Percentiles rank a stretch among this genome's conserved stretches.
These are phyloP conservation scores for Chalciporus chontae DNA, from an alignment of 768 basidiomycete species.

Conservation along the genomic window DNA sequence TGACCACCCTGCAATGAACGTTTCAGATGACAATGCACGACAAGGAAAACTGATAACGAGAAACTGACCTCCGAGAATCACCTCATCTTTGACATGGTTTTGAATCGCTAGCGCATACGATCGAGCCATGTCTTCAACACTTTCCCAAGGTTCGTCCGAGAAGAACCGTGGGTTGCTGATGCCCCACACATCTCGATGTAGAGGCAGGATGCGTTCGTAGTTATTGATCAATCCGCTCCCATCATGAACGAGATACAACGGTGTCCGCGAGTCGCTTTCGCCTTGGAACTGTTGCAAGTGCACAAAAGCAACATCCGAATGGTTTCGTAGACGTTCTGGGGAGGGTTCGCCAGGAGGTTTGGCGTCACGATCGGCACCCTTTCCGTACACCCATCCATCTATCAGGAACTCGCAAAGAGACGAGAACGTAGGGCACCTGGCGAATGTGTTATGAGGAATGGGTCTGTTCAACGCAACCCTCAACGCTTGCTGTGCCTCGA, in stretches of 20 bases:
- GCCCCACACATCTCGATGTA: constrained; percentile 57
- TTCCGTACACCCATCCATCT: neutral
- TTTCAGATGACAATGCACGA: neutral
- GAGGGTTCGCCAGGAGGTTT: neutral
- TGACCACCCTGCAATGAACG: constrained; percentile 57
- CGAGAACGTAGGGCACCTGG: constrained; percentile 35
- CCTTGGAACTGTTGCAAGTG: constrained; percentile 35
- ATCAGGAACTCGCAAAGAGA: constrained; percentile 16
- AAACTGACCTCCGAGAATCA: constrained; percentile 59
- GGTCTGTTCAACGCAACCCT: constrained; percentile 38
- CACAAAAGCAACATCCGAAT: constrained; percentile 30
- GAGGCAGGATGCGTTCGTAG: constrained; percentile 41
- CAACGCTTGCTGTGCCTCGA: constrained; percentile 54
- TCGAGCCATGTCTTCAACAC: constrained; percentile 49
- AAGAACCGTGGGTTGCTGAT: constrained; percentile 55
- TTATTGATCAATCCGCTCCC: constrained; percentile 62
- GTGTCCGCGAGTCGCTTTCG: constrained; percentile 23
- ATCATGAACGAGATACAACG: constrained; percentile 68
- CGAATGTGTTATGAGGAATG: constrained; percentile 45
- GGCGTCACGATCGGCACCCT: neutral
- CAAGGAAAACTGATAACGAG: neutral
- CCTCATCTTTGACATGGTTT: constrained; percentile 31
- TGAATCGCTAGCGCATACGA: constrained; percentile 45
- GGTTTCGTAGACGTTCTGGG: neutral
- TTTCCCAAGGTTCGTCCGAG: constrained; percentile 43